Base-by-base conservation (phyloP, 129 eudicot genomes). In the Ambrosia artemisiifolia region DNA sequence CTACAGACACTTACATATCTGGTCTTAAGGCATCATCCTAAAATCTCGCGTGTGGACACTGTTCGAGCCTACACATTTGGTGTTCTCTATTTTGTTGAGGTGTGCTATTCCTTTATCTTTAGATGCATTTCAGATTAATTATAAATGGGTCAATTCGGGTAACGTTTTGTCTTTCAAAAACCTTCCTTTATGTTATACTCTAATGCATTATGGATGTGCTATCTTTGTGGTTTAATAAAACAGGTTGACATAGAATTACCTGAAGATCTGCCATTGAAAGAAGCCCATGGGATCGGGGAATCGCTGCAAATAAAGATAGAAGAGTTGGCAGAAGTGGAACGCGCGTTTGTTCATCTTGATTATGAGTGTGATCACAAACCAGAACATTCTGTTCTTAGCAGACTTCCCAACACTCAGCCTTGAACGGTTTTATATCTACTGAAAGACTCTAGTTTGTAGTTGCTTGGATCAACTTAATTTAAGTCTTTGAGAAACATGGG, bases 331-430 rank as follows among this genome's bases (percentile, higher is more conserved):
- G 95, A 88, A 85, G 95, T 88, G 33, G 95, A 88, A 65, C 79
- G 95, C 3, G 95, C 95, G 18, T 88, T 88, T 36, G 95, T 88
- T 75, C 95, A 88, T 77, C 90, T 88, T 64, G 95, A 88, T 80
- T 88, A 79, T 1, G 95, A 88, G 77, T 88, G 95, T 75, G 95
- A 88, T 69, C 95, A 88, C 76, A 88, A 88, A 75, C 95, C 95
- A 20, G 95, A 88, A 72, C 95, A 88, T 75, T 79, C 90, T 62
- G 86, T 88, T 71, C 84, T 85, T 18, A 36, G 34, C 60, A 77
- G 88, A 33, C 88, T 88, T 61, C 95, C 95, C 54, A 82, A 82
- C 44, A 82, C 69, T 51, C 80, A 80, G 61, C 85, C 94, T 82
- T 87, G 50, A 82, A 67, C 42, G 51, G 70, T 63, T 16, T n/a